Evolutionary conservation across 73 alveolate species (phyloP).

Genomic region (Paramecium tetraurelia): DNA sequence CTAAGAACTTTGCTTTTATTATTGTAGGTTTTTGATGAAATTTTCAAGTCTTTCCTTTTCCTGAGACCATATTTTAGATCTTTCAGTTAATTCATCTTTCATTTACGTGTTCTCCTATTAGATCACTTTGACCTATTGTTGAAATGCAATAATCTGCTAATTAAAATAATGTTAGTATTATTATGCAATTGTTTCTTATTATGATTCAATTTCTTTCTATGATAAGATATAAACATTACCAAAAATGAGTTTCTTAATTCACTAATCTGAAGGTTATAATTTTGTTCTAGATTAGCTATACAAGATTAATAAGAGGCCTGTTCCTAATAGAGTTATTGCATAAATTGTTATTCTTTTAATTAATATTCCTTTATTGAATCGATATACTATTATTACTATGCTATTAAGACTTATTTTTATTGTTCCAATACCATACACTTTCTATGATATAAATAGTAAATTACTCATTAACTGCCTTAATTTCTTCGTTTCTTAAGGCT

Average conservation of each 20-base stretch:
- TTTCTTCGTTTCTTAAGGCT: not conserved
- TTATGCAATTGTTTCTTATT: not conserved
- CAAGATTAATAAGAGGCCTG: not conserved
- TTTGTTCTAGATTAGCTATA: not conserved
- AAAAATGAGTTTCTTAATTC: slow-evolving; percentile 6
- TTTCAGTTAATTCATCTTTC: slow-evolving; percentile 1
- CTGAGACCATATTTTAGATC: slow-evolving; percentile 6
- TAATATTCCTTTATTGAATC: not conserved
- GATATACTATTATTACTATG: not conserved
- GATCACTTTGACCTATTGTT: not conserved
- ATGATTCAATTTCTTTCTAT: not conserved
- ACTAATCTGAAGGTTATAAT: not conserved
- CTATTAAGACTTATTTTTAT: slow-evolving; percentile 13
- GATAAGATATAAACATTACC: not conserved
- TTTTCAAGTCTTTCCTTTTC: slow-evolving; percentile 21
- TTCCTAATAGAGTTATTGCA: not conserved
- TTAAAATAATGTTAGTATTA: not conserved
- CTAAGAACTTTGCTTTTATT: not conserved
- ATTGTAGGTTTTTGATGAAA: not conserved
- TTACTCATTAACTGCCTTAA: slow-evolving; percentile 17
- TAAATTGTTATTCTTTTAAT: not conserved
- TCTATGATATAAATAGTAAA: not conserved
- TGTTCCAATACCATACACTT: slow-evolving; percentile 17
- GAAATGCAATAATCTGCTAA: not conserved
- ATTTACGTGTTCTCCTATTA: not conserved